Evolutionary conservation across 2,329 filamentous ascomycete genomes (phyloP), one percentile per base, ranked within the genome.

Genomic region (Conoideocrella luteorostrata): DNA sequence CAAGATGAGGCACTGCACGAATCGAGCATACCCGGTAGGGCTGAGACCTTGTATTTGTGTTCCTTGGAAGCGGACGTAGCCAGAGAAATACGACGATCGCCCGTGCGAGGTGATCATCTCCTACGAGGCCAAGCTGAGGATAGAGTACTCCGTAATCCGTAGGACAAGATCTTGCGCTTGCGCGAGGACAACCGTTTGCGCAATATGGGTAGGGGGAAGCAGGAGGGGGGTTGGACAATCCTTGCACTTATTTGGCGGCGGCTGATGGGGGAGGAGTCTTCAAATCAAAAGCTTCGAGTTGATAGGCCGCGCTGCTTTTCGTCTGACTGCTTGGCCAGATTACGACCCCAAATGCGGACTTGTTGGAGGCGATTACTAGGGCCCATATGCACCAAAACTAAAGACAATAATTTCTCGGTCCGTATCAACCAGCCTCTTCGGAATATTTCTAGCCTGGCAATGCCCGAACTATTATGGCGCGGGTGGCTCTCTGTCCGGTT

Each of bases 51-150:
- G 13, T 10, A 33, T 35, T 41, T 40, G 41, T 40, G 36, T 43
- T 15, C 41, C 28, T 37, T 41, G 28, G n/a, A 24, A 33, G 39
- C 13, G 21, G 29, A 32, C 21, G 26, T 26, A 26, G 41, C 22
- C 29, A 22, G 39, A 29, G 22, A 18, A 37, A 39, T 37, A 18
- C 41, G 43, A 41, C 43, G 26, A 46, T 45, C 35, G 40, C 43
- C 40, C 43, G 39, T 48, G 43, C 43, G 43, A 48, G 43, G 46
- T 48, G 43, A 43, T 43, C 35, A 48, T 48, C 43, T 48, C n/a
- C 21, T 17, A 26, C 29, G 5, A 26, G 28, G 26, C 29, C 17
- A 20, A n/a, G n/a, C n/a, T n/a, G n/a, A n/a, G 24, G 38, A 47
- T 21, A 28, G 34, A 33, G 18, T 11, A 22, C 13, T 11, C 36